Percentiles rank a stretch among this genome's conserved stretches.
phyloP scores from a whole-genome alignment of 495 filamentous ascomycete genomes.

The Aspergillus nidulans region DNA sequence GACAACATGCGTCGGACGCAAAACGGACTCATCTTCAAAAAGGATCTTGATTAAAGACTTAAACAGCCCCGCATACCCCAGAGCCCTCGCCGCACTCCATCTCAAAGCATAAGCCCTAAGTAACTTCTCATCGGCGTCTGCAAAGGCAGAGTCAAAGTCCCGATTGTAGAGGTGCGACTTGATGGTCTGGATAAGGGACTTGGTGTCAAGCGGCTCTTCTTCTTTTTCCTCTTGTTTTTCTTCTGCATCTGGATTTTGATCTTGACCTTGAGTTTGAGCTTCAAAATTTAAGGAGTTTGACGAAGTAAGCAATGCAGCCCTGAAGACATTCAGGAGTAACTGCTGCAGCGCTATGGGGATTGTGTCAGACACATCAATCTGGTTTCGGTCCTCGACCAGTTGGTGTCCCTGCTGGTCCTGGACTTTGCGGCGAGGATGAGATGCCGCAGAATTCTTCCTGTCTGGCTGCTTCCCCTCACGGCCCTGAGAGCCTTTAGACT shows the following conservation, averaged over 20 bases:
- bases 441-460: constrained; percentile 9
- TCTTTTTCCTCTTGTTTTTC: not conserved
- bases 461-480: constrained; percentile 12
- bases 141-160: constrained; percentile 77
- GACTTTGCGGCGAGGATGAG: constrained; percentile 3
- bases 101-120: constrained; percentile 78
- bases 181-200: constrained; percentile 64
- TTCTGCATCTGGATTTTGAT: not conserved
- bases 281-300: not conserved
- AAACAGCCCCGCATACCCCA: constrained; percentile 73
- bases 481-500: not conserved
- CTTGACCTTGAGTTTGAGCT: constrained; percentile 4
- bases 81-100: constrained; percentile 78
- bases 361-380: constrained; percentile 25
- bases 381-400: not conserved
- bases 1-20: constrained; percentile 38
- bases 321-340: constrained; percentile 72
- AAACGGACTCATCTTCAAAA: not conserved
- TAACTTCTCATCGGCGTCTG: constrained; percentile 52
- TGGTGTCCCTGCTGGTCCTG: constrained; percentile 13
- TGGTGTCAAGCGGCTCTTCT: constrained; percentile 34
- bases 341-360: constrained; percentile 61
- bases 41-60: constrained; percentile 28
- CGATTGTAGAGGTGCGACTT: constrained; percentile 81
- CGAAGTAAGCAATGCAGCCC: constrained; percentile 47